Conservation (phyloP, 164 flowering plant genomes). For the Protea cynaroides region DNA sequence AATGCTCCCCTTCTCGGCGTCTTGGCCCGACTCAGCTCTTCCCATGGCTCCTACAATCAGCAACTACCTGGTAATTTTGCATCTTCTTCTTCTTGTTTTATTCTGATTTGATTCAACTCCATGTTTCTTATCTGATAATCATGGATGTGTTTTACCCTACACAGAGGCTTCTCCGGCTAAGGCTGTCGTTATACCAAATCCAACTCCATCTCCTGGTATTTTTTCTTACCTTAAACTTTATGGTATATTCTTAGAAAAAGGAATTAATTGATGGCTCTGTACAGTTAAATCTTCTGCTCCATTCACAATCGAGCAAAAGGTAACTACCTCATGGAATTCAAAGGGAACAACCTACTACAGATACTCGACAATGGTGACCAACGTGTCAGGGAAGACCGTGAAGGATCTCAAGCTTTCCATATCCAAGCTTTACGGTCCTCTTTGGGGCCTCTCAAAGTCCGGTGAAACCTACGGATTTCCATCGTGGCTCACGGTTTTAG, state of each 20-base stretch:
- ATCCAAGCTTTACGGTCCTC: constrained; percentile 67
- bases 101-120: not conserved
- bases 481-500: constrained; percentile 50
- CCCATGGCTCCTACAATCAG: constrained; percentile 63
- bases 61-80: constrained; percentile 66
- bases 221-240: not conserved
- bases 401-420: constrained; percentile 56
- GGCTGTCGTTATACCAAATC: constrained; percentile 25
- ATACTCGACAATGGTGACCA: constrained; percentile 64
- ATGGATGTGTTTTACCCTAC: not conserved
- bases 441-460: constrained; percentile 68
- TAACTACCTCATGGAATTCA: constrained; percentile 55
- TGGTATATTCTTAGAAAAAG: too few relatives aligned
- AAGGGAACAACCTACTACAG: constrained; percentile 73
- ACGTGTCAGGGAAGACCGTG: constrained; percentile 58
- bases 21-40: constrained; percentile 62
- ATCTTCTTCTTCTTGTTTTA: not conserved
- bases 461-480: constrained; percentile 49
- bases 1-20: constrained; percentile 90
- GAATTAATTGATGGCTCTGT: too few relatives aligned
- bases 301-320: constrained; percentile 47
- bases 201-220: constrained; percentile 48
- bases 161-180: constrained; percentile 35
- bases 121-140: not conserved
- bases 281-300: constrained; percentile 40